Base-by-base conservation (phyloP, 1,284 basidiomycete species). In the Pyrrhoderma noxium region DNA sequence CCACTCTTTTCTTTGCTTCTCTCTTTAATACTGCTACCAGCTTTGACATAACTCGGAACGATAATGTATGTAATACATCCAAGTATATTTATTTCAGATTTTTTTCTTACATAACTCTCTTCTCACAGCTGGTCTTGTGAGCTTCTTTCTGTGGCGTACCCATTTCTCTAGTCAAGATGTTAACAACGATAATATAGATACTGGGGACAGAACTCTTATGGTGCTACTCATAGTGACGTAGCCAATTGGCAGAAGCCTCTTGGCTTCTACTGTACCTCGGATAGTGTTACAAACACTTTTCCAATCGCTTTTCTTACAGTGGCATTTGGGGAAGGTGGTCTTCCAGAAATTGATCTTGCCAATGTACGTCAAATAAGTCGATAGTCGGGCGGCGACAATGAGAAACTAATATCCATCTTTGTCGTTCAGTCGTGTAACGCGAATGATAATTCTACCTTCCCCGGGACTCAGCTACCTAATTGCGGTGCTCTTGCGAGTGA, bases 241-340 rank as follows among this genome's bases (percentile, higher is more conserved):
- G 67, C 70, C 9, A 68, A 73, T 57, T 80, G 66, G 62, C 79
- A 81, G 62, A 65, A 77, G 61, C 62, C 61, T 4, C 63, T 81
- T 11, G 67, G 71, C 2, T 65, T 65, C 25, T 80, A 82, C 55
- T 79, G 77, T 58, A 35, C 14, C 16, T 43, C 49, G 36, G 49
- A 47, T 16, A 41, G 37, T 44, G 19, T 40, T 14, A 75, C 80
- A 47, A 68, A 81, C 58, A 72, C 67, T 31, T 69, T 82, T 42
- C 79, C 80, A 0, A 57, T 84, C 31, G 79, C 80, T 1, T 85
- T 84, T 63, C 59, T 85, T 45, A 68, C 76, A 55, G 68, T 74
- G 18, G 82, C 80, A 63, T 79, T 75, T 62, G 71, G 70, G 27
- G 68, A 70, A 34, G 80, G 77, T 2, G 73, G 72, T 43, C 62